Evolutionary conservation across 495 filamentous ascomycete species (phyloP), one percentile per base, ranked within the genome.

Genomic region (Penicillium turbatum): DNA sequence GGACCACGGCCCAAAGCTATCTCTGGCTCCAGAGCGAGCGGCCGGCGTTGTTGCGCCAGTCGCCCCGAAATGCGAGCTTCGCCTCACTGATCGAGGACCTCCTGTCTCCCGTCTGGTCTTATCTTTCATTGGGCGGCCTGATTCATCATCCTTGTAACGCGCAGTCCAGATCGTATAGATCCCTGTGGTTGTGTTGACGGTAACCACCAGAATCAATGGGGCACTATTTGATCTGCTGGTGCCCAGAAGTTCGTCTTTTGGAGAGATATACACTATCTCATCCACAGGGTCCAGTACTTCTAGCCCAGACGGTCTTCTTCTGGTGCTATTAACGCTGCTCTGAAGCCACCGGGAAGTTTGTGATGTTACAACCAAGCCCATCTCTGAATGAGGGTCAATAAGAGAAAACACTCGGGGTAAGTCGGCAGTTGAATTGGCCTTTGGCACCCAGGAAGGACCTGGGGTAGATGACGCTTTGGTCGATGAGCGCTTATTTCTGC

Each of bases 1-100:
- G 6, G 65, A 61, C 44, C 66, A 62, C 9, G 69, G 63, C 26
- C 83, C 78, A 65, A 86, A 75, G 63, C 82, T 86, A 53, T 86
- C 83, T 31, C 83, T 69, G 21, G 67, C 70, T 42, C 75, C 54
- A 46, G 71, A 58, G 55, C 76, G 76, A 30, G 79, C 71, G 27
- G 86, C 71, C 15, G 93, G 93, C 0, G 93, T 97, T 1, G 84
- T 87, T 7, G 88, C 79, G 36, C 92, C 93, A 50, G 88, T 90
- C 7, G 80, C 75, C 13, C 83, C 85, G n/a, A 85, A 88, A 79
- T 88, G 79, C 79, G 93, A 97, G 64, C 92, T 97, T 47, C 93
- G 82, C 27, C 92, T 77, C 49, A 82, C 78, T n/a, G 78, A 79
- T 17, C 80, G 78, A n/a, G 80, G 78, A 6, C 79, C 79, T 55